Evolutionary conservation across 2,329 filamentous ascomycete species (phyloP).

Genomic region (Apiospora rasikravindrae): DNA sequence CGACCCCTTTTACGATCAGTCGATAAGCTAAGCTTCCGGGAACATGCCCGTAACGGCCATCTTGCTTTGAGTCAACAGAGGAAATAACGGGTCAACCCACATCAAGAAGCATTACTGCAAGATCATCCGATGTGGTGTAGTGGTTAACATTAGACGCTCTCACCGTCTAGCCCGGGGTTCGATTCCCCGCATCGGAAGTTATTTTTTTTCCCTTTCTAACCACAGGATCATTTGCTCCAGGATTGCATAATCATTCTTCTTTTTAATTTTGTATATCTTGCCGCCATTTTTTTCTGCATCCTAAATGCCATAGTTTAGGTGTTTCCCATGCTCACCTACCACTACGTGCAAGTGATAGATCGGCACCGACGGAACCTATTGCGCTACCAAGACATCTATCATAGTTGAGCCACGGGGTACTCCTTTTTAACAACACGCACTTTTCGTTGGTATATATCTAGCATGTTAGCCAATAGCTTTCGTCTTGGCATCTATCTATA

Average conservation of each 20-base stretch:
- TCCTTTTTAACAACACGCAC: background rate
- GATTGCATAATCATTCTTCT: background rate
- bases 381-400: background rate
- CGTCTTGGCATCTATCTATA: background rate
- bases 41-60: background rate
- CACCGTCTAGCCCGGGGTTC: slow-evolving; percentile 37
- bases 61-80: background rate
- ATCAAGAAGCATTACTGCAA: background rate
- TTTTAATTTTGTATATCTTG: background rate
- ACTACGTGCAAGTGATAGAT: too few species aligned
- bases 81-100: background rate
- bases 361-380: too few species aligned
- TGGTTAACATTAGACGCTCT: slow-evolving; percentile 44
- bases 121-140: slow-evolving; percentile 41
- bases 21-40: background rate
- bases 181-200: slow-evolving; percentile 38
- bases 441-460: background rate
- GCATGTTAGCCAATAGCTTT: background rate
- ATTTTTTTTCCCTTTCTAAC: background rate
- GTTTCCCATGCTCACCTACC: too few species aligned
- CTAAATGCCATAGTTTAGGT: too few species aligned
- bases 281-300: background rate
- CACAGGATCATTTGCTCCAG: too few species aligned
- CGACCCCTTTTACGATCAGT: background rate
- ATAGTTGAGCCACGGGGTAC: background rate